Evolutionary conservation across 1,139 yeast species (phyloP), one percentile per base, ranked within the genome.

Genomic region (Lodderomyces theae): DNA sequence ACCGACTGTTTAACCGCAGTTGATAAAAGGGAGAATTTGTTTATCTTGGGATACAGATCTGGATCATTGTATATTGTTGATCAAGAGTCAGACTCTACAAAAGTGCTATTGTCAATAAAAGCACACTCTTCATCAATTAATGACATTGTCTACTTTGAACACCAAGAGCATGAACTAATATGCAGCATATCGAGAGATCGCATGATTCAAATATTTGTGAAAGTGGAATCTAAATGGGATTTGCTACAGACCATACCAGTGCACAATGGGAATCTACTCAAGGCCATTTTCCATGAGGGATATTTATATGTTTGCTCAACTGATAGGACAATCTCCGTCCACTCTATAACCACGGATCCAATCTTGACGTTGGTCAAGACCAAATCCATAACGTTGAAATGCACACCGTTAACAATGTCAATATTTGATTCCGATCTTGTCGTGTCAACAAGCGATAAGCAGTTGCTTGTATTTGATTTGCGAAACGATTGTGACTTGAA

Each of bases 111-210:
- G n/a, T 15, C 18, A 3, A 10, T 28, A 0, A 70, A 73, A 39
- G 79, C 80, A 0, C 83, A 78, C 47, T 68, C 77, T 16, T 74
- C 79, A 2, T 57, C 71, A 11, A 54, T 78, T 10, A 77, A 74
- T 43, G 79, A 73, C 34, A 51, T 76, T 2, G 41, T 56, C 1
- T 61, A 56, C 40, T 70, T 73, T 41, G 49, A 54, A 29, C 40
- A 60, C 4, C 58, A 48, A 0, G 45, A 47, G 0, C 37, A 44
- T 24, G 52, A 60, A 26, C 60, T 73, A 34, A 51, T 72, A 2
- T 66, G 68, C 16, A 70, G 75, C 38, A 72, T 78, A 30, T 76
- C 85, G 3, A 61, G 86, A 28, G 87, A 82, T 54, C 55, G 86
- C 35, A 80, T 80, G 66, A 71, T 81, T 30, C 87, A 82, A 53